These are phyloP conservation scores for Metschnikowia orientalis DNA, from an alignment of 805 yeast species.

Conservation along the genomic window DNA sequence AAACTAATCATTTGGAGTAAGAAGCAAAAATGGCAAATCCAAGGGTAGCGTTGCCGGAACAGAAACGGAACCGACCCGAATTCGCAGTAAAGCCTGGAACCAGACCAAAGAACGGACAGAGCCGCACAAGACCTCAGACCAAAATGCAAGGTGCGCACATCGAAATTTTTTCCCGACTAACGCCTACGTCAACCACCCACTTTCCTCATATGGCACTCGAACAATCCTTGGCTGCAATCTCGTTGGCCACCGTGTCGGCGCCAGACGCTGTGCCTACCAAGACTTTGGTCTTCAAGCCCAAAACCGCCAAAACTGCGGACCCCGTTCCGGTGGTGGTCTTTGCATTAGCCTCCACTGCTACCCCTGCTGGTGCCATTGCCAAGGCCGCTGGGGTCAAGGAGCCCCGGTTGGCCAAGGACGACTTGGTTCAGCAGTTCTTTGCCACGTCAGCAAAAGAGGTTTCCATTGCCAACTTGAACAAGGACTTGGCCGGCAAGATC, in stretches of 20 bases:
- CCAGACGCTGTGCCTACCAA: constrained; percentile 57
- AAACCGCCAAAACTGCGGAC: constrained; percentile 75
- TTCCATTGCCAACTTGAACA: constrained; percentile 49
- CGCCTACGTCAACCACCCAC: neutral
- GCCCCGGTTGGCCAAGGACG: constrained; percentile 84
- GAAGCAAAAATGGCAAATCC: too few relatives aligned
- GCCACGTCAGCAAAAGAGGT: constrained; percentile 56
- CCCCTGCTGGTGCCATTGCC: constrained; percentile 66
- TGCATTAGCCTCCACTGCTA: constrained; percentile 65
- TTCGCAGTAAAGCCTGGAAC: too few relatives aligned
- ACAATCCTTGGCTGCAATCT: constrained; percentile 62
- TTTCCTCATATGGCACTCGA: constrained; percentile 53
- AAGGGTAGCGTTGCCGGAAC: too few relatives aligned
- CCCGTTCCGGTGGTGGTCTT: constrained; percentile 79
- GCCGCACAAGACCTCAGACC: too few relatives aligned
- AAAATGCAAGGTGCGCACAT: too few relatives aligned
- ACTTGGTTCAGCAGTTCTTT: constrained; percentile 63
- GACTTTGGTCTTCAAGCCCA: constrained; percentile 84
- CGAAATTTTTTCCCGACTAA: constrained; percentile 6
- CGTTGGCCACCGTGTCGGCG: constrained; percentile 51
- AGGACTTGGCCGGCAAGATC: constrained; percentile 48
- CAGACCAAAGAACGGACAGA: too few relatives aligned
- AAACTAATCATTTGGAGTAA: too few relatives aligned
- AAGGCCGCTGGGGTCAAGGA: constrained; percentile 69
- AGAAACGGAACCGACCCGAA: too few relatives aligned